Base-by-base conservation (phyloP, 345 rosid genomes). In the Euphorbia tirucalli region DNA sequence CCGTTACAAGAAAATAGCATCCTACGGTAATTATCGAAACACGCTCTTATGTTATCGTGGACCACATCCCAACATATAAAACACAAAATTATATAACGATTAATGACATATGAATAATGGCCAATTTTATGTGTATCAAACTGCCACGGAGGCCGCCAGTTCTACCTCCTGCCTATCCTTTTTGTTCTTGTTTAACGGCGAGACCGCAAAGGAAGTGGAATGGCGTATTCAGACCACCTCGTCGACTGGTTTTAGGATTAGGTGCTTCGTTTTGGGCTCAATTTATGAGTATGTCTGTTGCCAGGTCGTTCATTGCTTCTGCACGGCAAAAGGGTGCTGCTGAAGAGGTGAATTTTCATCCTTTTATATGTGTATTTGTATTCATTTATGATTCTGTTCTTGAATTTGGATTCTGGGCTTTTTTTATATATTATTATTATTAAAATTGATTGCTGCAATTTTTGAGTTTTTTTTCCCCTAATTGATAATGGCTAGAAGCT, bases 321-420 rank as follows among this genome's bases (percentile, higher is more conserved):
- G 98, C 97, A 1, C 90, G 89, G 70, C 90, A 84, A 69, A 84
- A 85, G 65, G 71, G 85, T 67, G 81, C 85, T 31, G 70, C 91
- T 57, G 98, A 89, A 72, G 81, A 88, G 98, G 94, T 93, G 15
- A 66, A n/a, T 69, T 61, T 72, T 58, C 63, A 37, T 16, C 28
- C 55, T 54, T 72, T 25, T n/a, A 7, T 39, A 30, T 11, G 3
- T 14, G 21, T 11, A 2, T 55, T 28, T 14, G 22, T 62, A 10
- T 35, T 65, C 15, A 4, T 18, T 28, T 43, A 7, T 13, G 18
- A 48, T 27, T 44, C 18, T 31, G 9, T 43, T 56, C 49, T 32
- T 64, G 64, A 64, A 7, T 67, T 61, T 68, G 61, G 22, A 48
- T 7, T 41, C 28, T 11, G 27, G 69, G 66, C 39, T 65, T 39